These are phyloP conservation scores for Penicillium freii DNA, from an alignment of 2,329 filamentous ascomycete species.

Conservation along the genomic window DNA sequence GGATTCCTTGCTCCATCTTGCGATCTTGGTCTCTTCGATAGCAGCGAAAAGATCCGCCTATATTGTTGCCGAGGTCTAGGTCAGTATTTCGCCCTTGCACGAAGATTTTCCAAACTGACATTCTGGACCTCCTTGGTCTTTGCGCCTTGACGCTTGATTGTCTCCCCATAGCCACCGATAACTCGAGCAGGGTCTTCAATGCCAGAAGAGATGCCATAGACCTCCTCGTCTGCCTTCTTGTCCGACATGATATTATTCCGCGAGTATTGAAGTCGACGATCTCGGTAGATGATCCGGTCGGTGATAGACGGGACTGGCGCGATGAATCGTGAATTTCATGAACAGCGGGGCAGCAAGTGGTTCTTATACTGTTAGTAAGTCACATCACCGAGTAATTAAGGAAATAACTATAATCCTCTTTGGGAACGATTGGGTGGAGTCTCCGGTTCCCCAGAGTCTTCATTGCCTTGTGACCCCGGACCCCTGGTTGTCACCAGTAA, in stretches of 20 bases:
- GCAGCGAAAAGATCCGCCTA: conserved; percentile 53
- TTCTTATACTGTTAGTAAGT: conserved; percentile 20
- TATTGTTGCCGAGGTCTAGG: neutral
- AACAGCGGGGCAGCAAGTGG: conserved; percentile 10
- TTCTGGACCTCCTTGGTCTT: conserved; percentile 46
- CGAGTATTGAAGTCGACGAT: neutral
- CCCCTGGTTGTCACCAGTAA: conserved; percentile 11
- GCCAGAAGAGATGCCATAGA: conserved; percentile 21
- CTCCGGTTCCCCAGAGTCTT: conserved; percentile 17
- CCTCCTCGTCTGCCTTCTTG: conserved; percentile 15
- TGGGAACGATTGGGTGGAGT: conserved; percentile 9
- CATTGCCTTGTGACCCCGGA: conserved; percentile 19
- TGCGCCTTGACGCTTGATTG: conserved; percentile 30
- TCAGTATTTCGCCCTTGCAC: neutral
- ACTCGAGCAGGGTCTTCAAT: conserved; percentile 17
- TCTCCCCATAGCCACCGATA: conserved; percentile 22
- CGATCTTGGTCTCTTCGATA: conserved; percentile 47
- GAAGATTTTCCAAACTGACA: conserved; percentile 26
- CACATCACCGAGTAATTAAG: neutral
- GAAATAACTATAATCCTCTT: conserved; percentile 3
- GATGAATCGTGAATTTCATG: conserved; percentile 6
- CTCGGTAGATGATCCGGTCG: neutral
- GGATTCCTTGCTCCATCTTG: conserved; percentile 30
- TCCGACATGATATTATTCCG: conserved; percentile 19
- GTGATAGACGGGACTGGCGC: conserved; percentile 2